phyloP scores from a whole-genome alignment of 495 filamentous ascomycete genomes.

The Aspergillus heteromorphus region DNA sequence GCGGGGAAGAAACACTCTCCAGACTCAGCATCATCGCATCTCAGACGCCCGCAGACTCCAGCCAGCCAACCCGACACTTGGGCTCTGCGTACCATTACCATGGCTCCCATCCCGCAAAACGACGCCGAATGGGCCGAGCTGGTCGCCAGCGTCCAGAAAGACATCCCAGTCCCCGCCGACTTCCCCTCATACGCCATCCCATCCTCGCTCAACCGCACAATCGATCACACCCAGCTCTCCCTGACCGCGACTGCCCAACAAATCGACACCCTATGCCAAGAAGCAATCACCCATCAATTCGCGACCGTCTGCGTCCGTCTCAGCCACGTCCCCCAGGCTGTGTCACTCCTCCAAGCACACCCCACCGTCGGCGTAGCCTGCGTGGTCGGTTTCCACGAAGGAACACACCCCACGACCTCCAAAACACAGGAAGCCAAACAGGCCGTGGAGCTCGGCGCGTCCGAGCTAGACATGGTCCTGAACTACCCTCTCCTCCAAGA shows the following conservation, averaged over 20 bases:
- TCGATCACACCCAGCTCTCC: conserved; percentile 65
- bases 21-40: too few relatives aligned
- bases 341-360: conserved; percentile 42
- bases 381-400: conserved; percentile 65
- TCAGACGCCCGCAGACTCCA: too few relatives aligned
- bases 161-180: conserved; percentile 16
- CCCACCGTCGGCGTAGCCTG: conserved; percentile 50
- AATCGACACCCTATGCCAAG: conserved; percentile 58
- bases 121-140: conserved; percentile 34
- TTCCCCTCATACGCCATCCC: conserved; percentile 18
- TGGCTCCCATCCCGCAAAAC: too few relatives aligned
- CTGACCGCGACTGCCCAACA: conserved; percentile 46
- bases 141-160: conserved; percentile 22
- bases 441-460: conserved; percentile 54
- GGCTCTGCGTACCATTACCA: too few relatives aligned
- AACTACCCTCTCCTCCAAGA: conserved; percentile 51
- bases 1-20: too few relatives aligned
- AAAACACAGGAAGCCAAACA: conserved; percentile 52
- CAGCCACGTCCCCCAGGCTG: conserved; percentile 47
- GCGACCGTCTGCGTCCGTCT: conserved; percentile 58
- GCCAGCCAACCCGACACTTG: too few relatives aligned
- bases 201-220: conserved; percentile 28
- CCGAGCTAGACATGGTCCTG: conserved; percentile 65
- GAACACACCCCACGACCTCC: conserved; percentile 46
- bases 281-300: conserved; percentile 55